phyloP scores from a whole-genome alignment of 495 filamentous ascomycete species.

The Cetradonia linearis region DNA sequence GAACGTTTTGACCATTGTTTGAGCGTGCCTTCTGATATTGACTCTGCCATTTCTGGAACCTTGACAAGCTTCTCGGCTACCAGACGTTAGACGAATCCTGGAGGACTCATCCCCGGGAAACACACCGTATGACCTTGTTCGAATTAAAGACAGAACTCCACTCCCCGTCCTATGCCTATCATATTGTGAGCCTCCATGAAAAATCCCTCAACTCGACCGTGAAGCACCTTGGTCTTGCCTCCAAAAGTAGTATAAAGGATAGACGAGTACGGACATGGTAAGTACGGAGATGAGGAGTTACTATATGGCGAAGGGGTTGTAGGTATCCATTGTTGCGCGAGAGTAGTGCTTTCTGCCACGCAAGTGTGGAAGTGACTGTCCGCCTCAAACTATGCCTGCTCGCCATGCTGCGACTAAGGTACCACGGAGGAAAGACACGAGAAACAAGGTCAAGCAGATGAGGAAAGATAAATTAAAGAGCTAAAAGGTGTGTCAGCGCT shows the following conservation, averaged over 20 bases:
- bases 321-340: neutral
- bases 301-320: neutral
- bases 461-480: neutral
- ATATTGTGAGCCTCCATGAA: neutral
- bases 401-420: conserved; percentile 6
- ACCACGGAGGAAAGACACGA: neutral
- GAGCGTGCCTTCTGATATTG: conserved; percentile 93
- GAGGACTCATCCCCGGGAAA: neutral
- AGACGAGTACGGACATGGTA: conserved; percentile 6
- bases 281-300: neutral
- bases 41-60: conserved; percentile 97
- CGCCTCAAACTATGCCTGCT: conserved; percentile 12
- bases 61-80: conserved; percentile 74
- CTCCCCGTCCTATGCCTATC: conserved; percentile 2
- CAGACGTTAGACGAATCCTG: neutral
- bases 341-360: neutral
- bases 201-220: neutral
- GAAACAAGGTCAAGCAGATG: neutral
- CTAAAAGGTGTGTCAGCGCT: conserved; percentile 6
- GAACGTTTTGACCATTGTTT: conserved; percentile 88
- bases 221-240: neutral
- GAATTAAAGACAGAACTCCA: neutral
- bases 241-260: neutral
- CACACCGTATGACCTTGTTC: conserved; percentile 16
- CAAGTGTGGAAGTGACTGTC: neutral